Evolutionary conservation across 441 rosid genomes (phyloP), one percentile per base, ranked within the genome.

Genomic region (Populus tomentosa): DNA sequence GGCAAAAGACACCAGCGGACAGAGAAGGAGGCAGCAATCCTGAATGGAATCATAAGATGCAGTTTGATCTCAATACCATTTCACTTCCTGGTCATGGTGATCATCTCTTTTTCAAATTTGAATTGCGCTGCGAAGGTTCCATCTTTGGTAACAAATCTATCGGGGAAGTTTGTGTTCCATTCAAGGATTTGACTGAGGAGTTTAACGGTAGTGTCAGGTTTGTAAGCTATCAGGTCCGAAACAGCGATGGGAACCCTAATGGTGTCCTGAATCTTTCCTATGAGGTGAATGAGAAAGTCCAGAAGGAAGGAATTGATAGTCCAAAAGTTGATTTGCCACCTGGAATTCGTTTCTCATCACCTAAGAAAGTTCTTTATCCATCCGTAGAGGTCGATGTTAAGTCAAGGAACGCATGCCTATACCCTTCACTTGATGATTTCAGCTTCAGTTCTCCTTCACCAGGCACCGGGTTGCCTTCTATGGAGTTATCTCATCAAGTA

Each of bases 221-320:
- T 67, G 74, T 85, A 0, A 69, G 81, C 42, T 89, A 87, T 64
- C 81, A 86, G 77, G 82, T 89, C 14, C 81, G 80, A n/a, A 66
- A 32, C 53, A 16, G 83, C n/a, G 87, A 89, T 2, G 85, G 83
- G 9, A 82, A 75, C 81, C 68, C 81, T 14, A 88, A 79, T 10
- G 90, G 91, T 61, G 84, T 83, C n/a, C 76, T 88, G 70, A 82
- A 78, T 59, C 87, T 88, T 53, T 85, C 76, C 5, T 88, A 80
- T 23, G 75, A 63, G 67, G 9, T 84, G 18, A 79, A 46, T 0
- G 86, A 83, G 69, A 80, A 16, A 56, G n/a, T 1, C 14, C 32
- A 21, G 23, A 67, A 67, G 32, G 14, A 0, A 1, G 61, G 5
- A 38, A 23, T n/a, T 18, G 69, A 24, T 18, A 62, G 67, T 28